Conservation (phyloP, 2,329 filamentous ascomycete genomes). For the Coniochaeta ligniaria region DNA sequence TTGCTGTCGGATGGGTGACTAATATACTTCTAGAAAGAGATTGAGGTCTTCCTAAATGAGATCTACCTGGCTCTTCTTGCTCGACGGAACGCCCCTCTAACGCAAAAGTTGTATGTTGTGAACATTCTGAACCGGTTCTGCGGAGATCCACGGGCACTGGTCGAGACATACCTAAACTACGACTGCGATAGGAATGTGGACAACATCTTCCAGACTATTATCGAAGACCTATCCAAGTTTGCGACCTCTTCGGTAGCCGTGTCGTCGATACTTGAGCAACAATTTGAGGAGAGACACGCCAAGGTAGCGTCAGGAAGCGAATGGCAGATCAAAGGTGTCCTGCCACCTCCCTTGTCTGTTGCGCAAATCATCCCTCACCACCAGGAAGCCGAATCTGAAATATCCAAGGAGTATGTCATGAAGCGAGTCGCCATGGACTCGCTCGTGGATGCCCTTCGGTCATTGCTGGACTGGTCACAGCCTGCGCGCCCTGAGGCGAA, state of each 20-base stretch:
- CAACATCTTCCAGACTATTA: slow-evolving; percentile 93
- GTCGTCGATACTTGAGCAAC: slow-evolving; percentile 71
- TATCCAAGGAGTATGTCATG: slow-evolving; percentile 83
- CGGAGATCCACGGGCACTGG: slow-evolving; percentile 77
- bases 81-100: slow-evolving; percentile 74
- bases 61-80: slow-evolving; percentile 92
- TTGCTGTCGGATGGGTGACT: neutral
- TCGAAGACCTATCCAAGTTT: slow-evolving; percentile 87
- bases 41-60: slow-evolving; percentile 96
- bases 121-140: slow-evolving; percentile 77
- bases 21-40: slow-evolving; percentile 66
- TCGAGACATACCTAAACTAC: slow-evolving; percentile 96
- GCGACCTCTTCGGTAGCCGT: slow-evolving; percentile 73
- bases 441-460: slow-evolving; percentile 80
- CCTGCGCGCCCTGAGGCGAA: slow-evolving; percentile 56
- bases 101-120: slow-evolving; percentile 90
- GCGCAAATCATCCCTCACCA: slow-evolving; percentile 60
- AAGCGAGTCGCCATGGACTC: slow-evolving; percentile 87
- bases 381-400: slow-evolving; percentile 60
- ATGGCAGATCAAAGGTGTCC: slow-evolving; percentile 78
- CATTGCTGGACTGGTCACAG: slow-evolving; percentile 85
- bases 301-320: slow-evolving; percentile 57
- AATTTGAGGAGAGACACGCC: slow-evolving; percentile 72
- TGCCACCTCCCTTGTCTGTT: slow-evolving; percentile 81
- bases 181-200: slow-evolving; percentile 94